Base-by-base conservation (phyloP, 306 rosid species). In the Mucuna pruriens region DNA sequence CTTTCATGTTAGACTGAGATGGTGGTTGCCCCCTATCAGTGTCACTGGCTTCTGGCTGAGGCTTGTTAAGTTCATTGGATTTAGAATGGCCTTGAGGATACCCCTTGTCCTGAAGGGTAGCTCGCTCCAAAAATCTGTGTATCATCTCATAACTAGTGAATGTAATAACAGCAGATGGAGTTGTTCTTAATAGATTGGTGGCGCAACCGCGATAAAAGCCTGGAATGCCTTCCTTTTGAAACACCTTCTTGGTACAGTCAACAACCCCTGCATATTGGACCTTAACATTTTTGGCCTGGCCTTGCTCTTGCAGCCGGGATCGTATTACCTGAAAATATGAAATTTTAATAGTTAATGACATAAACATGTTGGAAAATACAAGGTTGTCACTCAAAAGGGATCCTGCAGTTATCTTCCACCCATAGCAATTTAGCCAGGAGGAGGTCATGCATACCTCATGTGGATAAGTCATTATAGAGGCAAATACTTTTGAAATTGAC, bases 101-200 rank as follows among this genome's bases (percentile, higher is more conserved):
- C 48, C 87, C 84, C 29, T 67, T 81, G 64, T 83, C 87, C 17
- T 72, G 38, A 48, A 86, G 85, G 10, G 91, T 19, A 60, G 73
- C 77, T 62, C 78, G 80, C 48, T 46, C 84, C 88, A 95, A 83
- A 84, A 91, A 91, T 80, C 98, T 79, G 78, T 85, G 87, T 78
- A 93, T 90, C 97, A 95, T 93, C 86, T 95, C 99, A 29, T 91
- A 95, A 85, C 94, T 91, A 34, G 99, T 93, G 85, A 95, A 91
- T 4, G 97, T 93, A 82, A 95, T 93, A 58, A 95, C 95, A 3
- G 99, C 99, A 2, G 99, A 95, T 0, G 99, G 98, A 34, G 97
- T 93, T 83, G 99, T 93, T 88, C 99, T 82, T 67, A 95, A 52
- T 11, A 95, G 89, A 86, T 95, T 93, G 6, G 94, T 95, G 1